A percentile compares a stretch with the other conserved stretches of the same genome.
Evolutionary conservation across 2,329 filamentous ascomycete species (phyloP).

Genomic region (Chrysosporium queenslandicum): DNA sequence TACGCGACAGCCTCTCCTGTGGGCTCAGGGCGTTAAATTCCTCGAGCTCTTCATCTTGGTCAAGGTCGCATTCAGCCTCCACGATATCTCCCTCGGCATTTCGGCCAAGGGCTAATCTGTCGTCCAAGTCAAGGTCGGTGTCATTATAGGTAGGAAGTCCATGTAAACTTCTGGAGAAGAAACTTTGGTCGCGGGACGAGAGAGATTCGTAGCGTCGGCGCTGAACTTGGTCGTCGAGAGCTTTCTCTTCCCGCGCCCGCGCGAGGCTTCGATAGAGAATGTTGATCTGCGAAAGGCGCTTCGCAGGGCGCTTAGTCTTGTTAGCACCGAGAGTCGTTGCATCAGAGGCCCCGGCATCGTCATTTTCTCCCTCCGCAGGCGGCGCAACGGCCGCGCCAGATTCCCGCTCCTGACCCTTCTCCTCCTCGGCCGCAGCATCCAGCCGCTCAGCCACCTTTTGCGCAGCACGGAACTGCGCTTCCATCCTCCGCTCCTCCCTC

Average conservation of each 20-base stretch:
- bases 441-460: conserved; percentile 76
- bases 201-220: conserved; percentile 58
- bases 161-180: conserved; percentile 23
- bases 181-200: conserved; percentile 28
- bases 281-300: conserved; percentile 57
- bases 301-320: conserved; percentile 17
- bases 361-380: conserved; percentile 8
- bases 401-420: conserved; percentile 14
- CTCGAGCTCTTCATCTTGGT: conserved; percentile 67
- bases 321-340: not conserved
- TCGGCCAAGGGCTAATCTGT: conserved; percentile 58
- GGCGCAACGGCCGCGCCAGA: not conserved
- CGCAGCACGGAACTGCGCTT: conserved; percentile 62
- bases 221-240: conserved; percentile 56
- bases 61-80: conserved; percentile 44
- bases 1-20: conserved; percentile 53
- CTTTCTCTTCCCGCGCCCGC: conserved; percentile 57
- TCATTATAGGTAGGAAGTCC: conserved; percentile 44
- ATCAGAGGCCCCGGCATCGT: conserved; percentile 14
- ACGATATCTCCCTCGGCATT: conserved; percentile 34
- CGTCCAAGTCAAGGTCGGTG: conserved; percentile 60
- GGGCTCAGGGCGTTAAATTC: conserved; percentile 63
- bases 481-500: conserved; percentile 56
- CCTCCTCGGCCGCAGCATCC: conserved; percentile 40
- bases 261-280: conserved; percentile 71